phyloP scores from a whole-genome alignment of 345 rosid species.

The Capsella bursapastoris region DNA sequence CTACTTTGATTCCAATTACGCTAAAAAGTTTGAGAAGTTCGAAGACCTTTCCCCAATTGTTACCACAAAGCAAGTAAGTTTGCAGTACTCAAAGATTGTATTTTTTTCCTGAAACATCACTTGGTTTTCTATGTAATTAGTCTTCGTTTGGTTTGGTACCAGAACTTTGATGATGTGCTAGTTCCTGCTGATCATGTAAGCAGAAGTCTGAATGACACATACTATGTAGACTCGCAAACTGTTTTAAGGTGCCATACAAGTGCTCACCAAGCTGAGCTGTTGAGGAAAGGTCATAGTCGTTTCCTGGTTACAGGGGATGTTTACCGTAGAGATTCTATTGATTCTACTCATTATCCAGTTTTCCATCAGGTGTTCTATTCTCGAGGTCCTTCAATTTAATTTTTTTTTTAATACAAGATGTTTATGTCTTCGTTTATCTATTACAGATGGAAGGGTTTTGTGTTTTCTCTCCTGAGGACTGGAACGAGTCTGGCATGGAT shows the following conservation, averaged over 20 bases:
- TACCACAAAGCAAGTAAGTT: conserved; percentile 73
- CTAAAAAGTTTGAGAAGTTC: conserved; percentile 66
- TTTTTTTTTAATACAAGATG: neutral
- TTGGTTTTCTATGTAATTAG: neutral
- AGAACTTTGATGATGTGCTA: conserved; percentile 98
- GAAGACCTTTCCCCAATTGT: conserved; percentile 92
- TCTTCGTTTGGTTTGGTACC: conserved; percentile 19
- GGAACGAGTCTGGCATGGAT: conserved; percentile 74
- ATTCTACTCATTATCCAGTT: conserved; percentile 95
- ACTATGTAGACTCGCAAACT: conserved; percentile 85
- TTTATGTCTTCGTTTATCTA: neutral
- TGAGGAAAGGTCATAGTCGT: conserved; percentile 76
- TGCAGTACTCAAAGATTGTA: conserved; percentile 14
- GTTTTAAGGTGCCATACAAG: conserved; percentile 98
- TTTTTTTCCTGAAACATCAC: neutral
- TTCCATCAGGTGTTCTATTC: conserved; percentile 84
- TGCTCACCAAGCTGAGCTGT: conserved; percentile 97
- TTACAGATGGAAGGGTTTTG: conserved; percentile 96
- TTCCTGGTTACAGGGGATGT: conserved; percentile 98
- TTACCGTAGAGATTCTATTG: conserved; percentile 96
- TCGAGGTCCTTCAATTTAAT: conserved; percentile 15
- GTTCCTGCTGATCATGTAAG: conserved; percentile 96
- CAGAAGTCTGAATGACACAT: conserved; percentile 94
- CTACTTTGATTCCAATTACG: conserved; percentile 78
- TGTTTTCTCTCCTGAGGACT: conserved; percentile 78